Evolutionary conservation across 2,329 filamentous ascomycete species (phyloP).

Genomic region (Fusarium ambrosium): DNA sequence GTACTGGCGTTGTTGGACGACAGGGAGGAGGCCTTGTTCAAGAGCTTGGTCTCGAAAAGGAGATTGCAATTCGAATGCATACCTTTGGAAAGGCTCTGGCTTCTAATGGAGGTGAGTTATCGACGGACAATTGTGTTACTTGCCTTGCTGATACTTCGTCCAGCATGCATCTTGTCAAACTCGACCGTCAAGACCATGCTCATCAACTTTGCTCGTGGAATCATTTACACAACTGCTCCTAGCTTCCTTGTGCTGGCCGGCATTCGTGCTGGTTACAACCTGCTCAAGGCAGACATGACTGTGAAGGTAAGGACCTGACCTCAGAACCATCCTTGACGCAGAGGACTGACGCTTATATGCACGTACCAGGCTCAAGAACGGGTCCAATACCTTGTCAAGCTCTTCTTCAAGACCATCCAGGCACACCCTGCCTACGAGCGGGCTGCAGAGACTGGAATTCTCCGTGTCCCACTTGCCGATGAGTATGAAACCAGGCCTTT

Average conservation of each 20-base stretch:
- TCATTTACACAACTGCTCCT: slow-evolving; percentile 39
- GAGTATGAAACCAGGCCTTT: slow-evolving; percentile 43
- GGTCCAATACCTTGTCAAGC: slow-evolving; percentile 44
- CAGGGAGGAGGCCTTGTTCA: slow-evolving; percentile 64
- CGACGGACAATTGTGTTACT: too few species aligned
- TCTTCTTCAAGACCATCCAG: slow-evolving; percentile 47
- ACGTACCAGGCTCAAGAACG: slow-evolving; percentile 27
- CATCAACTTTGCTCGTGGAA: slow-evolving; percentile 35
- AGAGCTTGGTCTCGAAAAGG: slow-evolving; percentile 62
- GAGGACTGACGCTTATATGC: background rate
- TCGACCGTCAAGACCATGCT: slow-evolving; percentile 31
- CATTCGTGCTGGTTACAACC: slow-evolving; percentile 35
- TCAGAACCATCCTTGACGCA: background rate
- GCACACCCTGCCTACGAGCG: slow-evolving; percentile 39
- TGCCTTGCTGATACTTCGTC: background rate
- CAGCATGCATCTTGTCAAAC: slow-evolving; percentile 40
- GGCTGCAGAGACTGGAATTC: slow-evolving; percentile 44
- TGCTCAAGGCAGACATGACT: slow-evolving; percentile 29
- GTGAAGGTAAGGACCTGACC: slow-evolving; percentile 11
- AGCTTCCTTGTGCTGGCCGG: slow-evolving; percentile 39
- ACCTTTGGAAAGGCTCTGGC: slow-evolving; percentile 68
- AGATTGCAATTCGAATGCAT: slow-evolving; percentile 64
- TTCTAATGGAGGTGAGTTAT: slow-evolving; percentile 48
- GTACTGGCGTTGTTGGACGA: slow-evolving; percentile 63
- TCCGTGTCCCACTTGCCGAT: slow-evolving; percentile 47